Percentiles rank a stretch among this genome's conserved stretches.
phyloP scores from a whole-genome alignment of 768 basidiomycete species.

The Psilocybe sp. region DNA sequence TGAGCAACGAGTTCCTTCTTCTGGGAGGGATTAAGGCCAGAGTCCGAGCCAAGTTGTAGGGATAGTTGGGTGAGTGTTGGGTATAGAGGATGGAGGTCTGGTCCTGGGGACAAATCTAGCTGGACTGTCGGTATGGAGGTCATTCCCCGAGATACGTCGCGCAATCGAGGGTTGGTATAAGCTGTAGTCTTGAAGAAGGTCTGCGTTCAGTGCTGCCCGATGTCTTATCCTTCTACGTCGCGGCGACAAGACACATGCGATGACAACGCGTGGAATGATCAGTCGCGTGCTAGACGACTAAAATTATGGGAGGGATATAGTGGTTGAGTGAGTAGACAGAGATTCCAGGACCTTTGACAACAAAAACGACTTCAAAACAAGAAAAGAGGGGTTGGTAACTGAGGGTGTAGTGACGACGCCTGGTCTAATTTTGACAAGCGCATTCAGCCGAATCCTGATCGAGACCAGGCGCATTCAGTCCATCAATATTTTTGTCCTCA shows the following conservation, averaged over 20 bases:
- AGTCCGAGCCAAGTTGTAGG: conserved; percentile 61
- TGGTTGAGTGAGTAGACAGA: no score
- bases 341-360: no score
- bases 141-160: conserved; percentile 10
- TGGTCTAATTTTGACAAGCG: conserved; percentile 3
- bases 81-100: conserved; percentile 78
- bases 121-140: conserved; percentile 20
- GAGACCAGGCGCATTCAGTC: conserved; percentile 5
- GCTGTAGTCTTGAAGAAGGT: no score
- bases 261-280: no score
- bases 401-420: neutral
- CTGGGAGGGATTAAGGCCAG: conserved; percentile 65
- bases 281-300: no score
- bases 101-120: conserved; percentile 67
- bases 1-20: conserved; percentile 71
- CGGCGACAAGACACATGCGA: no score
- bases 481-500: conserved; percentile 5
- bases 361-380: neutral
- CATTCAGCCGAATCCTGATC: conserved; percentile 11
- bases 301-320: no score
- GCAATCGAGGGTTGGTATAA: neutral
- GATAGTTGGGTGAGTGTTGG: conserved; percentile 64
- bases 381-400: neutral
- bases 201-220: no score
- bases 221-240: no score